Base-by-base conservation (phyloP, 73 alveolate species). In the Paramecium sexaurelia region DNA sequence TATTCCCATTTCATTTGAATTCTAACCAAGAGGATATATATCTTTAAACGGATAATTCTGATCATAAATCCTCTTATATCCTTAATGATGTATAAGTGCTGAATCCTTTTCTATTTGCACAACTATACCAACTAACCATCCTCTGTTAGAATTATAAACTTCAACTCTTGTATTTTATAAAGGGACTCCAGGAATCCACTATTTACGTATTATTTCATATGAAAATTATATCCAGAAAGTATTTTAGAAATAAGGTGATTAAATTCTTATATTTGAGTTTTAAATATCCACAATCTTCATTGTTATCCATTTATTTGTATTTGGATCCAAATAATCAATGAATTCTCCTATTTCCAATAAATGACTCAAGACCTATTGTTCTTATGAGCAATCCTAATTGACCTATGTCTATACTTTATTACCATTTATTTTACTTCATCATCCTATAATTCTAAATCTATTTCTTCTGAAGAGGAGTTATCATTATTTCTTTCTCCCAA, bases 181-280 rank as follows among this genome's bases (percentile, higher is more conserved):
- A 3, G 90, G 90, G 20, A 78, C 90, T 10, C 90, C 90, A 78
- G 68, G 68, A 15, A 78, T 78, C 90, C 90, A 78, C n/a, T 78
- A 22, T 39, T 78, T 78, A 7, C 90, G 45, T 10, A 78, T 78
- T 36, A 61, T 41, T 37, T 78, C 90, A 45, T 78, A 78, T 0
- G 32, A 15, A 45, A 78, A 78, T 37, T 37, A 43, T 15, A 33
- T 45, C 90, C 90, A 78, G n/a, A 41, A 41, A 3, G 39, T 29
- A 43, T 41, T 45, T 1, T 10, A 19, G 6, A 40, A 11, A n/a
- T 0, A 10, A 37, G 71, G 75, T 5, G 68, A 78, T 22, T 41
- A 24, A 7, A 78, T 40, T 78, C 73, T 22, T 41, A 78, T 41
- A 41, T 78, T 39, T 19, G 33, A 43, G 35, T 37, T 78, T 78